These are phyloP conservation scores for Echinochloa phyllopogon DNA, from an alignment of 176 grass and related monocot species.

Conservation along the genomic window DNA sequence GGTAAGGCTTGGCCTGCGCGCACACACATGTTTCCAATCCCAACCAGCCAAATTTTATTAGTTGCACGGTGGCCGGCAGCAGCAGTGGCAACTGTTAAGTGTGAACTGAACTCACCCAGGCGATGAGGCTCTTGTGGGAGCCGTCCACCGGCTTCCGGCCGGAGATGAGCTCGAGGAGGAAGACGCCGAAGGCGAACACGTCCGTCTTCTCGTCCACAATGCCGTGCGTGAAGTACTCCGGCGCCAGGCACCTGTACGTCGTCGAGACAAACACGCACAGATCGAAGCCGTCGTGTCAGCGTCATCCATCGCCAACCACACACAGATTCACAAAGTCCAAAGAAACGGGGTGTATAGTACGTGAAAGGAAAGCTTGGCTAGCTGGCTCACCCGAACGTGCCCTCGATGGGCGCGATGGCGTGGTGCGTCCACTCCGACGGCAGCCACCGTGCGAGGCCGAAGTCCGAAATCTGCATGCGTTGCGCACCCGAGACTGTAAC, in stretches of 20 bases:
- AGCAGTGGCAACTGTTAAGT: too few species aligned
- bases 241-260: conserved; percentile 75
- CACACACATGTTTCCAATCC: not conserved
- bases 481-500: too few species aligned
- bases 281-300: not conserved
- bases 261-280: not conserved
- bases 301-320: not conserved
- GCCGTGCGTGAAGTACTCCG: conserved; percentile 95
- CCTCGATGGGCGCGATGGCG: conserved; percentile 91
- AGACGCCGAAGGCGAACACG: conserved; percentile 95
- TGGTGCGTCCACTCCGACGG: conserved; percentile 92
- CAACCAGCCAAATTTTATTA: not conserved
- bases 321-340: not conserved
- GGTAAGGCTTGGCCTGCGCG: conserved; percentile 93
- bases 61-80: too few species aligned
- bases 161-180: conserved; percentile 95
- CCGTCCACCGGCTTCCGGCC: conserved; percentile 88
- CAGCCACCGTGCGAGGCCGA: conserved; percentile 92
- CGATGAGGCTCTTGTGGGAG: conserved; percentile 84
- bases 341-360: not conserved
- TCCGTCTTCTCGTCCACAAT: conserved; percentile 97
- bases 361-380: not conserved
- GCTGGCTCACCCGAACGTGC: conserved; percentile 79
- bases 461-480: conserved; percentile 76
- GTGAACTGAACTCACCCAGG: conserved; percentile 68